Base-by-base conservation (phyloP, 2,329 filamentous ascomycete genomes). In the Polytolypa hystricis region DNA sequence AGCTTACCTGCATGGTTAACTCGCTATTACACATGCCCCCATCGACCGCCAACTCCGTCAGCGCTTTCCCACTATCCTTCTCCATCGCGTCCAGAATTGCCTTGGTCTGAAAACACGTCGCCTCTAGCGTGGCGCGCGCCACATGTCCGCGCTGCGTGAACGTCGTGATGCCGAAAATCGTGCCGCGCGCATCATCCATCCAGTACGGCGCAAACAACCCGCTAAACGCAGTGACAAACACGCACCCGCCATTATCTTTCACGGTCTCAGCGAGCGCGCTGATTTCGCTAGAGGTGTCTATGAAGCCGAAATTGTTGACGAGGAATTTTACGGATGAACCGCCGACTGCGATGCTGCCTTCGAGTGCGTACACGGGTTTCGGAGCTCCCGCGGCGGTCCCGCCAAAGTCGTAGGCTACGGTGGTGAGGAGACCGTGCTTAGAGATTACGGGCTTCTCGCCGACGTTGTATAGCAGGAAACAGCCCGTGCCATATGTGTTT, bases 41-140 rank as follows among this genome's bases (percentile, higher is more conserved):
- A 54, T 94, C 86, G 30, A 94, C 86, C 21, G 83, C 81, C 28
- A 94, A 69, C 46, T 79, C 75, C 38, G 75, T 71, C 20, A 94
- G 71, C 43, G 75, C 74, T 53, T 87, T 78, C 18, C 79, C 79
- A 35, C 81, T 86, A 61, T 94, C 86, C 50, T 80, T 77, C 53
- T 83, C 84, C 86, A 94, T 94, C 45, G 86, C 85, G 53, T 89
- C 81, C 15, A 94, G 73, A 50, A 94, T 93, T 15, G 86, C 86
- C 50, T 86, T 87, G 15, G 85, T 93, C 61, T 94, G 86, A 68
- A 84, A 93, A 65, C 86, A 93, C 25, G 84, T 87, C 4, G 86
- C 85, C 62, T 94, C 86, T 38, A 94, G 75, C 0, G 86, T 93
- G 19, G 86, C 86, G 42, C 86, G 80, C 27, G 84, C 85, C 48